These are phyloP conservation scores for Paspalum vaginatum DNA, from an alignment of 176 grass and related monocot genomes.

Conservation along the genomic window DNA sequence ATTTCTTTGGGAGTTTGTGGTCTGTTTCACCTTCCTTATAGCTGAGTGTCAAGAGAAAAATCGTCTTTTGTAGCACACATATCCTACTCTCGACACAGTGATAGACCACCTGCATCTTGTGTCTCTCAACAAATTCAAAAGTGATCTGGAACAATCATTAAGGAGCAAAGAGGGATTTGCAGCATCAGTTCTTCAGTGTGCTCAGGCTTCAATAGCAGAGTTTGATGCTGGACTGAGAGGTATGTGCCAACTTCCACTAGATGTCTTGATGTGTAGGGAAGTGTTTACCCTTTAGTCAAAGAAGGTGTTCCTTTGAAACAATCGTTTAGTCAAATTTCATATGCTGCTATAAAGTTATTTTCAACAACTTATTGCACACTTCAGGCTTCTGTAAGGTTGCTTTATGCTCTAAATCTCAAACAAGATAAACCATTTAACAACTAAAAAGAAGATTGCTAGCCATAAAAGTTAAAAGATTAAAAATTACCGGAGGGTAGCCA, in stretches of 20 bases:
- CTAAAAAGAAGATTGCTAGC: too few species aligned
- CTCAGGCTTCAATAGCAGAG: constrained; percentile 49
- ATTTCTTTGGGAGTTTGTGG: constrained; percentile 1
- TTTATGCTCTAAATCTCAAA: too few species aligned
- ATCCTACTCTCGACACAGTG: constrained; percentile 60
- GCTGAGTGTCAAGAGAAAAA: constrained; percentile 17
- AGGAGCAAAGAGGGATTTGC: constrained; percentile 58
- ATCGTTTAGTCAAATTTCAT: too few species aligned
- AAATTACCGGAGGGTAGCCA: too few species aligned
- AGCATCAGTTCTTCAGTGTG: constrained; percentile 57
- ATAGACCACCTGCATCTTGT: constrained; percentile 60
- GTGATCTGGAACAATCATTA: constrained; percentile 64
- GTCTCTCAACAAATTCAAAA: constrained; percentile 77
- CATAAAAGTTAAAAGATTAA: too few species aligned
- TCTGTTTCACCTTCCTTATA: constrained; percentile 4
- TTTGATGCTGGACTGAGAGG: constrained; percentile 68
- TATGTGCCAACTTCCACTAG: constrained; percentile 32
- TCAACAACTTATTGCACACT: not conserved
- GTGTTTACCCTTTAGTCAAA: too few species aligned
- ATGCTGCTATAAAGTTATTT: not conserved
- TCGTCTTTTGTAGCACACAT: constrained; percentile 50
- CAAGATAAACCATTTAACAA: too few species aligned
- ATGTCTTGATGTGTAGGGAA: constrained; percentile 17
- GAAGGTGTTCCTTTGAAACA: not conserved
- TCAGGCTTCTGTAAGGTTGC: not conserved